Conservation (phyloP, 345 rosid species). For the Mallotus nudiflorus region DNA sequence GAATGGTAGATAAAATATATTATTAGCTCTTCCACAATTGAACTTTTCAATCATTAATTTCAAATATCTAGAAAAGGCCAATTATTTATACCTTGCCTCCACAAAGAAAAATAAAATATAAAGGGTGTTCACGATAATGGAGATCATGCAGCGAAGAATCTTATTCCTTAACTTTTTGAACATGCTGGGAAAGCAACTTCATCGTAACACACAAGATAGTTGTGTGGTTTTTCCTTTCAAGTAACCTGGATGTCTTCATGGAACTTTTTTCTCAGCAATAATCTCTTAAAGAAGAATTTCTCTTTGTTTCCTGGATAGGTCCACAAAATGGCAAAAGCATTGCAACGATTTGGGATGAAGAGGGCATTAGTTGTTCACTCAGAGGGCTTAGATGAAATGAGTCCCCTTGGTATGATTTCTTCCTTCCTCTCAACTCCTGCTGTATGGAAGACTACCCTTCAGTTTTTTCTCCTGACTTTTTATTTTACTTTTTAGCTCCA, state of each 20-base stretch:
- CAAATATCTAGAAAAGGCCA: too few species aligned
- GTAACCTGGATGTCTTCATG: neutral
- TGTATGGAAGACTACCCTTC: neutral
- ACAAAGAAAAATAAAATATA: neutral
- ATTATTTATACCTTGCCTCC: neutral
- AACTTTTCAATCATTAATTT: too few species aligned
- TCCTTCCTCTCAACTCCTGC: neutral
- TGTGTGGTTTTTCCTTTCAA: neutral
- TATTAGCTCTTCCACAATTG: neutral
- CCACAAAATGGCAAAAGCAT: slow-evolving; percentile 83
- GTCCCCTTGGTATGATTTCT: slow-evolving; percentile 70
- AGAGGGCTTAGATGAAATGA: slow-evolving; percentile 94
- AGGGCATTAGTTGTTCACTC: slow-evolving; percentile 95
- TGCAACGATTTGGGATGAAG: slow-evolving; percentile 88
- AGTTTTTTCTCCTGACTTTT: slow-evolving; percentile 4
- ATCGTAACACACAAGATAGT: neutral
- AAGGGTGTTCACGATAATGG: too few species aligned
- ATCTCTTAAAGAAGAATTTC: neutral
- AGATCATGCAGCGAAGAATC: too few species aligned
- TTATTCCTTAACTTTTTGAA: neutral
- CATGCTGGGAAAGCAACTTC: neutral
- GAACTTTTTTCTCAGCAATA: slow-evolving; percentile 1
- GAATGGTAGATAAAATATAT: neutral
- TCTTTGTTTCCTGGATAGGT: slow-evolving; percentile 49
- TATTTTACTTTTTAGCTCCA: neutral